Evolutionary conservation across 768 basidiomycete species (phyloP).

Genomic region (Neoboletus brunneissimus): DNA sequence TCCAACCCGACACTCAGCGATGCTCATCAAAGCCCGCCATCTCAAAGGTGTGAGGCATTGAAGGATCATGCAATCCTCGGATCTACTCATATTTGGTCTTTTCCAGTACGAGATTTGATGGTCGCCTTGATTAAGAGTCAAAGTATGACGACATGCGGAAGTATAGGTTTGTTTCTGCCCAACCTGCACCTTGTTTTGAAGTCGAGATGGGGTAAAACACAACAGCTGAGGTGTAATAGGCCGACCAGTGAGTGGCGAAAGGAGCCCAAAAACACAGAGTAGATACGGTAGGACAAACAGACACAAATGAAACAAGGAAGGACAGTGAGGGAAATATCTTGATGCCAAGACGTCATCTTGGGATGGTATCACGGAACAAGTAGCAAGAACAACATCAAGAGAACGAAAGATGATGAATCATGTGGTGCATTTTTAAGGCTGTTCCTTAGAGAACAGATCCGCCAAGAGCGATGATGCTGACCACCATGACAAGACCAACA

Average conservation of each 20-base stretch:
- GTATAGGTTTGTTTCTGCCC: conserved; percentile 4
- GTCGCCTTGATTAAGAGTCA: conserved; percentile 12
- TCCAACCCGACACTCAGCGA: too few species aligned
- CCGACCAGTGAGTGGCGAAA: not conserved
- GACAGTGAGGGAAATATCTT: not conserved
- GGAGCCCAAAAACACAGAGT: too few species aligned
- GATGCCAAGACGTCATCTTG: not conserved
- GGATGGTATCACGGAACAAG: not conserved
- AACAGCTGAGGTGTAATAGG: not conserved
- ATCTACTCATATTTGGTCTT: not conserved
- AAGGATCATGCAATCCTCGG: not conserved
- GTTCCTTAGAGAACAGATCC: not conserved
- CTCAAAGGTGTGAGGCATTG: conserved; percentile 11
- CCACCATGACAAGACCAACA: conserved; percentile 3
- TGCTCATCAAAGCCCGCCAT: too few species aligned
- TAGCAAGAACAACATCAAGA: not conserved
- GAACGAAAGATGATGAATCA: too few species aligned
- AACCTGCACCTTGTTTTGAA: not conserved
- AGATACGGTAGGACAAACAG: too few species aligned
- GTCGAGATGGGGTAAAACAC: too few species aligned
- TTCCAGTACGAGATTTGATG: conserved; percentile 19
- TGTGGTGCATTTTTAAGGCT: not conserved
- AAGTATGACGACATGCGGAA: not conserved
- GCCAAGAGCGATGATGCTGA: conserved; percentile 5
- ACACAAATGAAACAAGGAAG: too few species aligned